Evolutionary conservation across 768 basidiomycete species (phyloP), one percentile per base, ranked within the genome.

Genomic region (Thelephora ganbajun): DNA sequence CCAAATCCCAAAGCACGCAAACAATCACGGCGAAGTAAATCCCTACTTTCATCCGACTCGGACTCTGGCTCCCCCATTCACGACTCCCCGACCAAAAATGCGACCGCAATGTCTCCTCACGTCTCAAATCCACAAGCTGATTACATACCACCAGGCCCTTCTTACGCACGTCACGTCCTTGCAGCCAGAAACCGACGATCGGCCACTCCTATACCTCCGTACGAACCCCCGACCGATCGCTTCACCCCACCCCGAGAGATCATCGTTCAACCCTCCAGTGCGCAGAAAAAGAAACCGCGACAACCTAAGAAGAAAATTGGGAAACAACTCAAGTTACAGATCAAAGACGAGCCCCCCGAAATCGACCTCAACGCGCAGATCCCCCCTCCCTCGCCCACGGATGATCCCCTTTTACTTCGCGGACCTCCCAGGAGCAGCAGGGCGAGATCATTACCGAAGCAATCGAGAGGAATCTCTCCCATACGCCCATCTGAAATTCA

Each of bases 191-290:
- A 61, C 48, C 51, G 72, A 14, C 65, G 73, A 16, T 76, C 72
- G 44, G 63, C 65, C 1, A 80, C 79, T 2, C 80, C 80, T 0
- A 45, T 62, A 0, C 74, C 76, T 0, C 66, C 67, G 0, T 84
- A 84, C 56, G 79, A 82, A 52, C 80, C 80, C 0, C 82, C 82
- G 0, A 49, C 57, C 0, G 81, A 80, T 48, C 70, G 76, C n/a
- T 83, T 83, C 55, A 82, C 80, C 0, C 81, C 84, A 1, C 84
- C 83, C 0, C 70, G 76, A 43, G 74, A 80, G 53, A 71, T 85
- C 41, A 59, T 73, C 44, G 59, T 73, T 35, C 67, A 66, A 5
- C 69, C 75, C 13, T 48, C 63, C 45, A 63, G 61, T 36, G 69
- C 64, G 0, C 66, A 60, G 54, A 65, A 59, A 54, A 71, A 62